These are phyloP conservation scores for Babesia sp. DNA, from an alignment of 169 alveolate genomes.

Conservation along the genomic window DNA sequence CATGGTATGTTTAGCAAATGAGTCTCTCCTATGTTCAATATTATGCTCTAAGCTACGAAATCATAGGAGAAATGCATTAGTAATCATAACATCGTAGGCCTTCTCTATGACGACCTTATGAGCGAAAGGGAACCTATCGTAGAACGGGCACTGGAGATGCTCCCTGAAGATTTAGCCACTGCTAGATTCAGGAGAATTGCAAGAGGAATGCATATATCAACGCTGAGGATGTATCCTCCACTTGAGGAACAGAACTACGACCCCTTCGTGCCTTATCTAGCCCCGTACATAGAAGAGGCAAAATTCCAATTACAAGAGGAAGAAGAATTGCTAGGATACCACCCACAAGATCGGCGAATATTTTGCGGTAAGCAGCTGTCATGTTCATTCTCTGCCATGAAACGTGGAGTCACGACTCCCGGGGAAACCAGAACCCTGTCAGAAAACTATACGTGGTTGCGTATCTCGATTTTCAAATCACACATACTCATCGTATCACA, in stretches of 20 bases:
- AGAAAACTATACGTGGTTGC: background rate
- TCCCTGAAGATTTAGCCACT: constrained; percentile 77
- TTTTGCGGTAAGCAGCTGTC: constrained; percentile 70
- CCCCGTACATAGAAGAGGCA: constrained; percentile 88
- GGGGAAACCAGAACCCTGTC: too few relatives aligned
- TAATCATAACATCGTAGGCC: constrained; percentile 54
- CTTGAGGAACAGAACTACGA: constrained; percentile 85
- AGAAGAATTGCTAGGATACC: constrained; percentile 85
- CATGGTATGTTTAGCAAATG: constrained; percentile 74
- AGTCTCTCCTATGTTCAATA: too few relatives aligned
- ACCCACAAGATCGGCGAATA: constrained; percentile 81
- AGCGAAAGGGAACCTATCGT: constrained; percentile 82
- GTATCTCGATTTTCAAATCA: background rate
- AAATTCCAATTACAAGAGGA: constrained; percentile 87
- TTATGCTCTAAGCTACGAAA: too few relatives aligned
- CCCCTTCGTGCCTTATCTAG: constrained; percentile 85
- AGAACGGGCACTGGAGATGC: constrained; percentile 80
- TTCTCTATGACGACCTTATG: constrained; percentile 83
- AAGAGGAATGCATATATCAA: constrained; percentile 79
- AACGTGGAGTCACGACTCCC: too few relatives aligned
- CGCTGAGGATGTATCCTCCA: constrained; percentile 68
- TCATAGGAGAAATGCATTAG: background rate
- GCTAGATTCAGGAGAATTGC: constrained; percentile 81
- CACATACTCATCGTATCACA: background rate
- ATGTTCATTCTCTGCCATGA: background rate